These are phyloP conservation scores for Epichloe festucae DNA, from an alignment of 2,329 filamentous ascomycete species.

Conservation along the genomic window DNA sequence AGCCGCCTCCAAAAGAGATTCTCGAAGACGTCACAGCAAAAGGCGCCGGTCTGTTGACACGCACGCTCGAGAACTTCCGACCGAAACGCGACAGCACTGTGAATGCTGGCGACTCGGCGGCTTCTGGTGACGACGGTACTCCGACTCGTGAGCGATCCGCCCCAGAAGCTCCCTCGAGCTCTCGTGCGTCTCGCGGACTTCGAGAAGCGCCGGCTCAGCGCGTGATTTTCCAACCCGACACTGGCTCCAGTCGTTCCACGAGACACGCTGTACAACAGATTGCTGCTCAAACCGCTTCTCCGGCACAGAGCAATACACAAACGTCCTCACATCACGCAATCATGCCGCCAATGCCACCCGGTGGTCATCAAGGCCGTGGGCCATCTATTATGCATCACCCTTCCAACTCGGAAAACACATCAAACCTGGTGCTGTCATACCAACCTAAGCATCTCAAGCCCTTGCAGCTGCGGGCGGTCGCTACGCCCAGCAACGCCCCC, in stretches of 20 bases:
- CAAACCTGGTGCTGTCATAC: constrained; percentile 52
- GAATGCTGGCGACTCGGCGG: constrained; percentile 42
- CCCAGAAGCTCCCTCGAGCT: constrained; percentile 39
- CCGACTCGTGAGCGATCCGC: constrained; percentile 40
- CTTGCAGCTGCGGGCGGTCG: constrained; percentile 57
- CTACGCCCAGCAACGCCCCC: constrained; percentile 63
- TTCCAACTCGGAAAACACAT: constrained; percentile 41
- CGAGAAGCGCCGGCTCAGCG: constrained; percentile 76
- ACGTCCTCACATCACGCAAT: constrained; percentile 20
- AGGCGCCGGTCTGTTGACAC: constrained; percentile 63
- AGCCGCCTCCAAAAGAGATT: constrained; percentile 78
- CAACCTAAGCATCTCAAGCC: constrained; percentile 52
- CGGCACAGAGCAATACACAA: constrained; percentile 14
- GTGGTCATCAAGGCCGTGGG: constrained; percentile 22
- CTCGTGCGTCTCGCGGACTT: constrained; percentile 50
- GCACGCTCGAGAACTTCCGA: constrained; percentile 65
- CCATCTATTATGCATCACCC: constrained; percentile 38
- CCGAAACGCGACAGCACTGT: constrained; percentile 34
- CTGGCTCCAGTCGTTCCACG: constrained; percentile 48
- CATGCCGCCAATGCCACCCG: constrained; percentile 19
- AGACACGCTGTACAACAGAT: constrained; percentile 42
- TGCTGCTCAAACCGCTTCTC: constrained; percentile 15
- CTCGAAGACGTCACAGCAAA: constrained; percentile 75
- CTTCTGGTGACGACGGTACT: constrained; percentile 47
- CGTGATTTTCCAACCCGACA: constrained; percentile 75